These are phyloP conservation scores for Metarhizium brunneum DNA, from an alignment of 2,329 filamentous ascomycete genomes.

Conservation along the genomic window DNA sequence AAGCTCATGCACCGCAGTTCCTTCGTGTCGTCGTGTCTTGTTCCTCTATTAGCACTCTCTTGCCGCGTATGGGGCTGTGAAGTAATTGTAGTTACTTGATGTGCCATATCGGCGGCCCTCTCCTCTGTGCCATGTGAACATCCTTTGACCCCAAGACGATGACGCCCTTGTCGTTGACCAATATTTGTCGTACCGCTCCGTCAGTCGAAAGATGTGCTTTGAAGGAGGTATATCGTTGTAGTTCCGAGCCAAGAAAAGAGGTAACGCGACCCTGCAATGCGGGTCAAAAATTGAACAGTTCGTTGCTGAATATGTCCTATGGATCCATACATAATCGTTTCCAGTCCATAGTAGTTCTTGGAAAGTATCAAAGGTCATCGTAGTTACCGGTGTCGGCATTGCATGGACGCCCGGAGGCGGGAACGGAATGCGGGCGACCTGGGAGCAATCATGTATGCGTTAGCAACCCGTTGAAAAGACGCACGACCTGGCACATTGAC, in stretches of 20 bases:
- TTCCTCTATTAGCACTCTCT: slow-evolving; percentile 11
- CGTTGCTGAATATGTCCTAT: neutral
- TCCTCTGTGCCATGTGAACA: slow-evolving; percentile 78
- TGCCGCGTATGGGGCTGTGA: neutral
- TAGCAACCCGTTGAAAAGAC: neutral
- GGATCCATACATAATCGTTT: slow-evolving; percentile 66
- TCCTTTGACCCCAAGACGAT: slow-evolving; percentile 75
- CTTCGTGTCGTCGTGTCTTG: slow-evolving; percentile 64
- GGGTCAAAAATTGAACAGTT: slow-evolving; percentile 13
- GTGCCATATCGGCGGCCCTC: slow-evolving; percentile 83
- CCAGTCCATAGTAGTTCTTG: slow-evolving; percentile 92
- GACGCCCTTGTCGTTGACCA: slow-evolving; percentile 86
- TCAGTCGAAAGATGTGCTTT: slow-evolving; percentile 65
- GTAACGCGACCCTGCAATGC: slow-evolving; percentile 67
- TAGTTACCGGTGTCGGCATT: slow-evolving; percentile 62
- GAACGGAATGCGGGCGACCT: slow-evolving; percentile 76
- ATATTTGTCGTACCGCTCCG: slow-evolving; percentile 74
- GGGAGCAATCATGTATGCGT: slow-evolving; percentile 6
- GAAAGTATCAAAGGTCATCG: slow-evolving; percentile 78
- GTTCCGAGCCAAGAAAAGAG: slow-evolving; percentile 78
- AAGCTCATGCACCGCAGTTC: slow-evolving; percentile 94
- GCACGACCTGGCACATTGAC: neutral
- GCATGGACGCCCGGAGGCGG: slow-evolving; percentile 66
- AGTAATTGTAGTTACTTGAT: slow-evolving; percentile 45
- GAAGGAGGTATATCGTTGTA: slow-evolving; percentile 86